Percentiles rank a stretch among this genome's conserved stretches.
phyloP scores from a whole-genome alignment of 805 yeast species.

The Maudiozyma bulderi region DNA sequence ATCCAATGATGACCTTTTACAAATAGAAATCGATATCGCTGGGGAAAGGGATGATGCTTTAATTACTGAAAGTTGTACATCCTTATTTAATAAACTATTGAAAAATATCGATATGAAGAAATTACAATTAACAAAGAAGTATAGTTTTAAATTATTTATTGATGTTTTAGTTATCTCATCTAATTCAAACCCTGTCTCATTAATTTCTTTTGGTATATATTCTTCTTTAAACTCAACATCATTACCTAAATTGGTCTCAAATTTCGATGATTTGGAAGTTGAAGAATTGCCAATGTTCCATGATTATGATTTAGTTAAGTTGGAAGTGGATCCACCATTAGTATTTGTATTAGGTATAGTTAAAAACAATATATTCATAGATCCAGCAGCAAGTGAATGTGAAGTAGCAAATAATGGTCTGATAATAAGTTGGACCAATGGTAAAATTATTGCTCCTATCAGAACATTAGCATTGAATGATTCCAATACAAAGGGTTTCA shows the following conservation, averaged over 20 bases:
- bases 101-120: constrained; percentile 37
- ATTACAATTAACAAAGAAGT: constrained; percentile 59
- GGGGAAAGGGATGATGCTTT: constrained; percentile 75
- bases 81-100: constrained; percentile 36
- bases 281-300: constrained; percentile 88
- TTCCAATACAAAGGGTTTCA: constrained; percentile 44
- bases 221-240: constrained; percentile 72
- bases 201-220: constrained; percentile 71
- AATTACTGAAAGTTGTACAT: constrained; percentile 52
- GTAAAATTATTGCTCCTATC: constrained; percentile 64
- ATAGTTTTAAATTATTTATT: constrained; percentile 65
- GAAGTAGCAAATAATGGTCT: constrained; percentile 81
- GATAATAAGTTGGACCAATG: constrained; percentile 59
- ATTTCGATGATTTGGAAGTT: constrained; percentile 52
- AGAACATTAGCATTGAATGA: constrained; percentile 54
- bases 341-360: constrained; percentile 68
- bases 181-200: constrained; percentile 69
- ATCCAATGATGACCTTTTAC: constrained; percentile 42
- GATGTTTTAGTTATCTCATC: constrained; percentile 75
- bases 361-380: constrained; percentile 58
- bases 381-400: constrained; percentile 85
- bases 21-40: constrained; percentile 71
- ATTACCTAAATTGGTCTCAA: constrained; percentile 63
- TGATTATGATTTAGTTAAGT: constrained; percentile 67
- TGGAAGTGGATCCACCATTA: constrained; percentile 53